Conservation (phyloP, 331 rosid species). For the Quercus phellos region DNA sequence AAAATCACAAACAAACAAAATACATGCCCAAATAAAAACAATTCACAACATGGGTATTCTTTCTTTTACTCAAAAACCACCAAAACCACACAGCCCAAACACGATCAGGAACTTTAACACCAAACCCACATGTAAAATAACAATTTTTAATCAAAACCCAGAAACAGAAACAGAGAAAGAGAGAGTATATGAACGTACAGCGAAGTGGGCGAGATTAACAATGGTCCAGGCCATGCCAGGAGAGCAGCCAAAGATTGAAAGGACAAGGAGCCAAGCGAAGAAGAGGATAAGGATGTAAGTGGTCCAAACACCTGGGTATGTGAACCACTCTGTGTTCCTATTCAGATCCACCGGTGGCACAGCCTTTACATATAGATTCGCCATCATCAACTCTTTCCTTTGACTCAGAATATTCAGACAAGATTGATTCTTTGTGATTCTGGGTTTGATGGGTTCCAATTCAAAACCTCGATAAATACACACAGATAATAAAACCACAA, state of each 20-base stretch:
- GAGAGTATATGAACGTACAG: conserved; percentile 32
- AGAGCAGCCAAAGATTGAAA: conserved; percentile 81
- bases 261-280: conserved; percentile 84
- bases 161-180: not conserved
- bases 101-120: conserved; percentile 4
- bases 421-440: not conserved
- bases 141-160: not conserved
- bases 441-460: not conserved
- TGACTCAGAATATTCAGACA: not conserved
- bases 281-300: conserved; percentile 90
- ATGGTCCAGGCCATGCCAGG: conserved; percentile 98
- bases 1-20: not conserved
- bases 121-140: conserved; percentile 1
- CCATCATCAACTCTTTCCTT: conserved; percentile 39
- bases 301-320: conserved; percentile 98
- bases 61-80: not conserved
- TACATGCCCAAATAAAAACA: not conserved
- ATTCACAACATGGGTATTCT: too few species aligned
- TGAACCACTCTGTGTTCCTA: conserved; percentile 97
- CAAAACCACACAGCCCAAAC: not conserved
- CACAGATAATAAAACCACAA: not conserved
- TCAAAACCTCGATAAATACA: conserved; percentile 14
- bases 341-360: conserved; percentile 94
- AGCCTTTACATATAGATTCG: conserved; percentile 82
- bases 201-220: conserved; percentile 82